phyloP scores from a whole-genome alignment of 2,329 filamentous ascomycete species.

The Talaromyces atroroseus region DNA sequence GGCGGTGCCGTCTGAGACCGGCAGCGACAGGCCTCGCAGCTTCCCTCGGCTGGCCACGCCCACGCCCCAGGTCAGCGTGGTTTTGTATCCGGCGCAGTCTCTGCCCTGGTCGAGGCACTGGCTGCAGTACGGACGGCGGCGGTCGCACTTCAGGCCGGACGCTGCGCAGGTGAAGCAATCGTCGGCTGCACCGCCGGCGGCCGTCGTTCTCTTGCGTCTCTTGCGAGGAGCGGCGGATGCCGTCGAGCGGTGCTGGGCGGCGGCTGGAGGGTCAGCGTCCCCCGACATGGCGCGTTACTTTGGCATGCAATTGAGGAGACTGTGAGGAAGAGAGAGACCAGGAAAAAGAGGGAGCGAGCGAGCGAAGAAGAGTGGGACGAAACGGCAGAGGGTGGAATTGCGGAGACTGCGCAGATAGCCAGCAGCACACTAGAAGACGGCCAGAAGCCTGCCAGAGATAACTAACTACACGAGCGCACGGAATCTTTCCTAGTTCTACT shows the following conservation, averaged over 20 bases:
- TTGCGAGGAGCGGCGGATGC: conserved; percentile 44
- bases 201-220: conserved; percentile 73
- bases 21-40: conserved; percentile 77
- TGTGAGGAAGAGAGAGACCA: background rate
- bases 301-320: background rate
- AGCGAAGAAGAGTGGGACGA: background rate
- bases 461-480: background rate
- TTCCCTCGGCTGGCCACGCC: conserved; percentile 94
- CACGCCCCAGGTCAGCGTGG: conserved; percentile 91
- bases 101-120: conserved; percentile 88
- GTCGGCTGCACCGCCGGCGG: conserved; percentile 82
- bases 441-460: background rate
- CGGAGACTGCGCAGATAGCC: background rate
- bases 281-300: conserved; percentile 13
- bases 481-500: background rate
- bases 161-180: conserved; percentile 94
- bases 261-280: conserved; percentile 12
- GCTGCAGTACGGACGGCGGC: conserved; percentile 87
- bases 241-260: conserved; percentile 18
- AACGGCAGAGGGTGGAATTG: background rate
- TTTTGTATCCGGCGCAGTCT: conserved; percentile 95
- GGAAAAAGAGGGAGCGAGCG: background rate
- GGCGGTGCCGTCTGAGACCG: conserved; percentile 47
- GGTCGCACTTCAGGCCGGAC: conserved; percentile 78
- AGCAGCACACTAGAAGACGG: background rate